Percentiles rank a stretch among this genome's conserved stretches.
These are phyloP conservation scores for Andrographis paniculata DNA, from an alignment of 305 asterid genomes.

Conservation along the genomic window DNA sequence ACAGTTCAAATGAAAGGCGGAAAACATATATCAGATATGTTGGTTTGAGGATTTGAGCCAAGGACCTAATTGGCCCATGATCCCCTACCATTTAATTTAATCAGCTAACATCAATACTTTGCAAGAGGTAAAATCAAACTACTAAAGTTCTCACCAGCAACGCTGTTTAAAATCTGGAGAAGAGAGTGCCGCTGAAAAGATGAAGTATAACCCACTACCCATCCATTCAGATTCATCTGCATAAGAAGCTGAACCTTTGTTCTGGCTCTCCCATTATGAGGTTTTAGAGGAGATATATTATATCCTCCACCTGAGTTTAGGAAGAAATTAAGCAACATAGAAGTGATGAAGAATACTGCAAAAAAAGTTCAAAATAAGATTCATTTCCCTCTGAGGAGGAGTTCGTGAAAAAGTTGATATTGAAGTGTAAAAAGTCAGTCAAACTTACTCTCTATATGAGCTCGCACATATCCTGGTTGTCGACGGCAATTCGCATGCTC, in stretches of 20 bases:
- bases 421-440: slow-evolving; percentile 22
- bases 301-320: slow-evolving; percentile 83
- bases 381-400: not conserved
- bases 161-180: slow-evolving; percentile 92
- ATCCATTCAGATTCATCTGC: slow-evolving; percentile 96
- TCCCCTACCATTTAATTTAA: not conserved
- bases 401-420: not conserved
- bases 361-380: not conserved
- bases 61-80: not conserved
- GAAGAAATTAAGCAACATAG: not conserved
- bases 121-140: not conserved
- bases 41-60: not conserved
- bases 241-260: slow-evolving; percentile 99
- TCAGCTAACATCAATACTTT: slow-evolving; percentile 8
- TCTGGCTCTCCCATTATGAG: slow-evolving; percentile 85
- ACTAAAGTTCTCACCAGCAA: slow-evolving; percentile 67
- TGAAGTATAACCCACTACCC: slow-evolving; percentile 91
- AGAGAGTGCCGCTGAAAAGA: slow-evolving; percentile 94
- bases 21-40: not conserved
- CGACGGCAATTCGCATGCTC: slow-evolving; percentile 93
- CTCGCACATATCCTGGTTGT: slow-evolving; percentile 93
- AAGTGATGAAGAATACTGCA: not conserved
- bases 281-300: slow-evolving; percentile 88
- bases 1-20: not conserved
- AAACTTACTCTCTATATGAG: slow-evolving; percentile 81